These are phyloP conservation scores for Kwoniella sp. DNA, from an alignment of 768 basidiomycete genomes.

Conservation along the genomic window DNA sequence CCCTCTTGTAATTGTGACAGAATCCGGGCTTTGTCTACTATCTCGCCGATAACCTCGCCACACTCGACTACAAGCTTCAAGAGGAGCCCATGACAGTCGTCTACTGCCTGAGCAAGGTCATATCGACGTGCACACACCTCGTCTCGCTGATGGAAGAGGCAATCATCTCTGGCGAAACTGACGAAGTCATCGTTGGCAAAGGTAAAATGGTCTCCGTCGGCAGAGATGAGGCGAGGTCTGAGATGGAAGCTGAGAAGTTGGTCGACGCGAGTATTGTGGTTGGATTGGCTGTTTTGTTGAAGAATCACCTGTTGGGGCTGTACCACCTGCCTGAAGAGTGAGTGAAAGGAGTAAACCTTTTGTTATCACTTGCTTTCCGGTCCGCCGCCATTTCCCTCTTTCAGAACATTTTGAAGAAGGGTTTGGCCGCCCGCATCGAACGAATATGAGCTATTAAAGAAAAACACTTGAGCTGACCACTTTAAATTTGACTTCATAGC, in stretches of 20 bases:
- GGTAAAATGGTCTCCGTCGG: background rate
- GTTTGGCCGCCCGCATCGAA: no score
- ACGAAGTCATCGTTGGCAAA: slow-evolving; percentile 69
- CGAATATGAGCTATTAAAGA: no score
- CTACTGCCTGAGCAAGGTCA: slow-evolving; percentile 59
- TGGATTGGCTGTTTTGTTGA: slow-evolving; percentile 83
- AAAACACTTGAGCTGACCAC: slow-evolving; percentile 6
- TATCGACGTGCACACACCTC: slow-evolving; percentile 66
- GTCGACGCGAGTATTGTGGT: slow-evolving; percentile 67
- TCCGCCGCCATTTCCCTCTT: background rate
- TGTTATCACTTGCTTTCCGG: background rate
- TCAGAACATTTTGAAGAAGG: no score
- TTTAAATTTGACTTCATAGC: slow-evolving; percentile 58
- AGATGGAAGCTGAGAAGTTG: slow-evolving; percentile 24
- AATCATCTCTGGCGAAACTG: slow-evolving; percentile 73
- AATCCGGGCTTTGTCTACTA: slow-evolving; percentile 86
- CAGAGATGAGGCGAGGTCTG: slow-evolving; percentile 5
- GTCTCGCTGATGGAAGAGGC: slow-evolving; percentile 77
- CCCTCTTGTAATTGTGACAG: slow-evolving; percentile 58
- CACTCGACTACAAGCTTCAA: slow-evolving; percentile 91
- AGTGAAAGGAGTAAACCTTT: no score
- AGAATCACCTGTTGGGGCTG: slow-evolving; percentile 76
- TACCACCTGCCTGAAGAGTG: slow-evolving; percentile 93
- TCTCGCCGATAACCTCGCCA: slow-evolving; percentile 90
- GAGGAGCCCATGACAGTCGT: slow-evolving; percentile 89